Conservation (phyloP, 192 early-diverging fungal genomes). For the Coemansia sp. region DNA sequence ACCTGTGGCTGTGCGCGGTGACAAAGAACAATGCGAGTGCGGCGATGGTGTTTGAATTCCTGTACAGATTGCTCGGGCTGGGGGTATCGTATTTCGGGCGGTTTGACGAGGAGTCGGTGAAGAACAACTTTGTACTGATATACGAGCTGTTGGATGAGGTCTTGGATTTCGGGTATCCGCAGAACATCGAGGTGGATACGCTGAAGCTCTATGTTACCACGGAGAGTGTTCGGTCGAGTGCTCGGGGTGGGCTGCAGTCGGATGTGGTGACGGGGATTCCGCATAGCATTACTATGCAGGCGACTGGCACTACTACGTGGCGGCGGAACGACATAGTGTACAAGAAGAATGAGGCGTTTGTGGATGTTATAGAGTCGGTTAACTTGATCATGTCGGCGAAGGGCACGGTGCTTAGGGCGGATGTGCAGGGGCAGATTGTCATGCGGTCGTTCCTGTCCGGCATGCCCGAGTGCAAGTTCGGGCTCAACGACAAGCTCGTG, state of each 20-base stretch:
- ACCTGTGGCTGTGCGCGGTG: constrained; percentile 85
- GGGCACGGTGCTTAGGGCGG: constrained; percentile 82
- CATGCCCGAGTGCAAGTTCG: constrained; percentile 97
- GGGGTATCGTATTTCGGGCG: constrained; percentile 76
- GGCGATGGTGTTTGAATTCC: constrained; percentile 78
- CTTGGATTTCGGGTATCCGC: constrained; percentile 85
- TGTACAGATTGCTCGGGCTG: constrained; percentile 70
- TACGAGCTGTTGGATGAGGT: constrained; percentile 87
- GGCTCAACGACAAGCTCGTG: constrained; percentile 92
- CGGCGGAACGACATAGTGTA: constrained; percentile 90
- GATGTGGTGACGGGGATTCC: constrained; percentile 41
- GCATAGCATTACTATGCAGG: constrained; percentile 89
- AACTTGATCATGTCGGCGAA: constrained; percentile 88
- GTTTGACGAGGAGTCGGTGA: constrained; percentile 81
- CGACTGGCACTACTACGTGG: constrained; percentile 94
- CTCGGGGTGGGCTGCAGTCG: constrained; percentile 31
- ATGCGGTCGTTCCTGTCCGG: constrained; percentile 97
- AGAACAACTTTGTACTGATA: constrained; percentile 84
- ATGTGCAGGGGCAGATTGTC: constrained; percentile 86
- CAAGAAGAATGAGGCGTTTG: constrained; percentile 97
- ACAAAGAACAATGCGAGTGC: constrained; percentile 78
- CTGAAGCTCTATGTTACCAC: constrained; percentile 86
- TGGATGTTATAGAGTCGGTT: constrained; percentile 98
- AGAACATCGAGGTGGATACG: constrained; percentile 80
- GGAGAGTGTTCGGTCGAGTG: constrained; percentile 73